Conservation (phyloP, 2,329 filamentous ascomycete genomes). For the Paecilomyces sp. region DNA sequence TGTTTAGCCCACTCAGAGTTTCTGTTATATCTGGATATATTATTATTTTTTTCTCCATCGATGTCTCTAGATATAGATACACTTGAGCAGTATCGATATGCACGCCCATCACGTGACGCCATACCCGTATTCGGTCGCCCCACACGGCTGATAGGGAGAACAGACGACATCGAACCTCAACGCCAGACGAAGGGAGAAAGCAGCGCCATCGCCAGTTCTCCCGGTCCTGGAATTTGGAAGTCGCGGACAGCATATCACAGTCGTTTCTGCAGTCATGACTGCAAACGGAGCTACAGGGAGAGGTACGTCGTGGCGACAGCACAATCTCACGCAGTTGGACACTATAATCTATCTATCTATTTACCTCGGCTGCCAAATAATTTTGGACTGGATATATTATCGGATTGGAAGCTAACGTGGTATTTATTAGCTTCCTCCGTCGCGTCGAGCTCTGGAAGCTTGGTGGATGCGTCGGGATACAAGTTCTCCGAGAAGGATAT, state of each 20-base stretch:
- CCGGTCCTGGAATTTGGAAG: no score
- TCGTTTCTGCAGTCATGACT: slow-evolving; percentile 19
- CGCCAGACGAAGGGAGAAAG: not conserved
- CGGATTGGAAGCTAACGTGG: no score
- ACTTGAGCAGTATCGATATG: not conserved
- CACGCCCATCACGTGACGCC: not conserved
- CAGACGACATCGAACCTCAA: not conserved
- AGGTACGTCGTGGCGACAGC: slow-evolving; percentile 19
- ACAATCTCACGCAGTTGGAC: not conserved
- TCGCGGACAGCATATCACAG: not conserved
- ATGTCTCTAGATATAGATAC: no score
- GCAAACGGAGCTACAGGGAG: slow-evolving; percentile 26
- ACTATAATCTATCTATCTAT: no score
- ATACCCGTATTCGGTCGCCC: not conserved
- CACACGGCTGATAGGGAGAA: not conserved
- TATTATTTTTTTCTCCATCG: no score
- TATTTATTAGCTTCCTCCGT: slow-evolving; percentile 15
- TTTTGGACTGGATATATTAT: no score
- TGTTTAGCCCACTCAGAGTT: no score
- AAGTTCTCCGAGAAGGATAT: slow-evolving; percentile 39
- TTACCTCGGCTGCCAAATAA: no score
- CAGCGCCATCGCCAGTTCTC: not conserved
- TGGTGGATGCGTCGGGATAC: slow-evolving; percentile 40
- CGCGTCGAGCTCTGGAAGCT: slow-evolving; percentile 24
- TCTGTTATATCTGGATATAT: no score